Percentiles rank a stretch among this genome's conserved stretches.
Conservation (phyloP, 805 yeast species). For the Komagataella populi region DNA sequence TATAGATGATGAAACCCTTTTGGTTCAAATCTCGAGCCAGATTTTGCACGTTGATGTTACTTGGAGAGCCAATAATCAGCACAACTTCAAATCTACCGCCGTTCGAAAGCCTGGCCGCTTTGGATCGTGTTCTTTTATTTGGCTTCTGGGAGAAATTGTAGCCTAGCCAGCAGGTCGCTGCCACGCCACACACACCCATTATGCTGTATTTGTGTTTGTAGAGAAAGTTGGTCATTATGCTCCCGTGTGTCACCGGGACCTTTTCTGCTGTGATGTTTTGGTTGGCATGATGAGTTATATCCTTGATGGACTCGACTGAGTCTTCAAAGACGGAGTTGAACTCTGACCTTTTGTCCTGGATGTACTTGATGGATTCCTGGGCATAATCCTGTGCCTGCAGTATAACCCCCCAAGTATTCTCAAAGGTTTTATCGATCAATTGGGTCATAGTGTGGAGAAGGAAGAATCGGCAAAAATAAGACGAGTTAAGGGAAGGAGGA, state of each 20-base stretch:
- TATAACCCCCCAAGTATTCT: neutral
- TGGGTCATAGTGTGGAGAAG: neutral
- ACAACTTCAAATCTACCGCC: conserved; percentile 72
- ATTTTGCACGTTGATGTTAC: conserved; percentile 57
- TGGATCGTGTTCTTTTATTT: conserved; percentile 20
- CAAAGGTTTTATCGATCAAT: neutral
- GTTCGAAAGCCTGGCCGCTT: conserved; percentile 46
- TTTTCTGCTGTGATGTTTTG: neutral
- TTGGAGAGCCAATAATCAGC: conserved; percentile 62
- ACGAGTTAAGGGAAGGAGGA: neutral
- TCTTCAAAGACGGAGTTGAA: neutral
- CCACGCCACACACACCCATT: conserved; percentile 3
- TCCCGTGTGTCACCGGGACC: neutral
- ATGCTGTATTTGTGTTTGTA: conserved; percentile 1
- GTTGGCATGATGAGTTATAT: too few species aligned
- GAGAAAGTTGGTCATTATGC: neutral
- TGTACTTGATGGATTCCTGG: neutral
- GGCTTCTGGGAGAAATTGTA: neutral
- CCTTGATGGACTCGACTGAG: conserved; percentile 1
- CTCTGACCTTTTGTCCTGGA: neutral
- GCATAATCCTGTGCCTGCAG: neutral
- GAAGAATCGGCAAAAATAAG: neutral
- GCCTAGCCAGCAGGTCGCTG: conserved; percentile 2
- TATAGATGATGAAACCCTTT: conserved; percentile 71
- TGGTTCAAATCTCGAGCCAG: conserved; percentile 63